These are phyloP conservation scores for Zasmidium citrigriseum DNA, from an alignment of 2,329 filamentous ascomycete species.

Conservation along the genomic window DNA sequence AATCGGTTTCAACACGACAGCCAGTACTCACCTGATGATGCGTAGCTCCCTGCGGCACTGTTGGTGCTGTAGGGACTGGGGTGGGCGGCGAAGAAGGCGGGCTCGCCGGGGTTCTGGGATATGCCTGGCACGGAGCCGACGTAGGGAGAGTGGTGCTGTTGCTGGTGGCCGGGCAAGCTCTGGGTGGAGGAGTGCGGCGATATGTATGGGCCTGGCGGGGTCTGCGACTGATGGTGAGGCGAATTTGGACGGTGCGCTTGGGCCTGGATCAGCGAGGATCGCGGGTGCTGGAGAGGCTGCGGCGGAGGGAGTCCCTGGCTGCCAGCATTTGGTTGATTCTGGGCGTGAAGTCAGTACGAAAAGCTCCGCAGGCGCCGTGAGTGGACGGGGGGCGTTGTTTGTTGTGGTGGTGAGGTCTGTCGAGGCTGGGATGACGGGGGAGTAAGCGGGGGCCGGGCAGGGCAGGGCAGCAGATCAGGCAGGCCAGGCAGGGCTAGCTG, in stretches of 20 bases:
- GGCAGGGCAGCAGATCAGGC: slow-evolving; percentile 2
- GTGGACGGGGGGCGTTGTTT: not conserved
- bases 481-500: slow-evolving; percentile 5
- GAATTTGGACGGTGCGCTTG: slow-evolving; percentile 63
- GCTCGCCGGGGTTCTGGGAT: slow-evolving; percentile 65
- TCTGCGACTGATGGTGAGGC: slow-evolving; percentile 62
- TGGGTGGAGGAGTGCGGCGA: slow-evolving; percentile 66
- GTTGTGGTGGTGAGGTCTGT: not conserved
- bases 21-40: slow-evolving; percentile 74
- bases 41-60: slow-evolving; percentile 79
- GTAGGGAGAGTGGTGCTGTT: slow-evolving; percentile 61
- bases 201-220: slow-evolving; percentile 62
- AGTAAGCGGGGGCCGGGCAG: slow-evolving; percentile 5
- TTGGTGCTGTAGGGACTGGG: slow-evolving; percentile 81
- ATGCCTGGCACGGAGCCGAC: slow-evolving; percentile 64
- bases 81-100: slow-evolving; percentile 74
- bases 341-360: slow-evolving; percentile 20
- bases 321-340: slow-evolving; percentile 33
- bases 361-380: slow-evolving; percentile 15
- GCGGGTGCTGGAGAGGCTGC: slow-evolving; percentile 67
- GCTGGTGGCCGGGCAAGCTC: slow-evolving; percentile 38
- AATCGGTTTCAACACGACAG: slow-evolving; percentile 19
- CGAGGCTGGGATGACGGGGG: slow-evolving; percentile 5
- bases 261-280: slow-evolving; percentile 68
- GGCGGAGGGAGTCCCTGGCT: slow-evolving; percentile 66